These are phyloP conservation scores for Tetrahymena thermophila DNA, from an alignment of 73 alveolate genomes.

Conservation along the genomic window DNA sequence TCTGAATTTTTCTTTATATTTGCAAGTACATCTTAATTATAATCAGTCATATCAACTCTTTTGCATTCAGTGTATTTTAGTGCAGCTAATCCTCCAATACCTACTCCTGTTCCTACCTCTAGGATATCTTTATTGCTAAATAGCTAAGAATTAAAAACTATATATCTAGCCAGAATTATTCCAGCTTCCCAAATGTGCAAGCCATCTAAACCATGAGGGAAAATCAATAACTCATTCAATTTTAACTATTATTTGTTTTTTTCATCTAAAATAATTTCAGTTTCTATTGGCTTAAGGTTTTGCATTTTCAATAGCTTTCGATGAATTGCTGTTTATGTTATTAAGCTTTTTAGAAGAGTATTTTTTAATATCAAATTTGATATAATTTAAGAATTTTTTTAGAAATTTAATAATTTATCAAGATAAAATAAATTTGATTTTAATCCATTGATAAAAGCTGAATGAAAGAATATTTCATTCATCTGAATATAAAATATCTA, in stretches of 20 bases:
- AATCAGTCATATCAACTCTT: conserved; percentile 51
- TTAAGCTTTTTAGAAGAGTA: no score
- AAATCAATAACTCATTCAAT: conserved; percentile 58
- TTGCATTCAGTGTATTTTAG: conserved; percentile 45
- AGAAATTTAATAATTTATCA: no score
- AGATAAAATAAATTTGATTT: background rate
- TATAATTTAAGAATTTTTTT: no score
- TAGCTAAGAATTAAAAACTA: conserved; percentile 15
- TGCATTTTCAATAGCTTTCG: background rate
- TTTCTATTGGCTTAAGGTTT: background rate
- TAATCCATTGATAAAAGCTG: background rate
- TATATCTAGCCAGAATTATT: conserved; percentile 56
- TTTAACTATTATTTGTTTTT: conserved; percentile 8
- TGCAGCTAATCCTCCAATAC: conserved; percentile 62
- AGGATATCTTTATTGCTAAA: conserved; percentile 50
- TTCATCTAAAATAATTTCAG: background rate
- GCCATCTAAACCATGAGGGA: conserved; percentile 73
- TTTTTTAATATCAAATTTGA: background rate
- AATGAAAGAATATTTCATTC: no score
- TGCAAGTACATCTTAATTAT: conserved; percentile 46
- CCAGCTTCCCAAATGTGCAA: conserved; percentile 76
- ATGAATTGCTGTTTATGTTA: background rate
- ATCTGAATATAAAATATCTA: no score
- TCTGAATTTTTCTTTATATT: background rate
- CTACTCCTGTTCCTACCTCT: conserved; percentile 76